These are phyloP conservation scores for Scheffersomyces lignosus DNA, from an alignment of 805 yeast genomes.

Conservation along the genomic window DNA sequence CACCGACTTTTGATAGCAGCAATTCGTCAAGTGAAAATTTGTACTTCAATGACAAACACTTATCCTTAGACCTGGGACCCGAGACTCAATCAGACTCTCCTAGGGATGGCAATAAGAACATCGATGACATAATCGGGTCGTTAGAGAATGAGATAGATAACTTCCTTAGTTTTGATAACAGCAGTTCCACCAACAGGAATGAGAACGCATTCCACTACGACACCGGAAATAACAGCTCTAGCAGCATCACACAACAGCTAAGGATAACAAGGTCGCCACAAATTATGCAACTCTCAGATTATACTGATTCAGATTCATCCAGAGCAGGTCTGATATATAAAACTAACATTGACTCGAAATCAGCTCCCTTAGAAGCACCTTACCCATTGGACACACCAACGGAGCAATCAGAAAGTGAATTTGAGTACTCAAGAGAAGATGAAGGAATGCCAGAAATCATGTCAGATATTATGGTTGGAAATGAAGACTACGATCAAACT, in stretches of 20 bases:
- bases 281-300: not conserved
- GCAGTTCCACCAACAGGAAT: not conserved
- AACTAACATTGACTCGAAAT: too few species aligned
- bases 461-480: too few species aligned
- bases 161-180: conserved; percentile 7
- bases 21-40: conserved; percentile 5
- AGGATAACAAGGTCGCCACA: not conserved
- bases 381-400: too few species aligned
- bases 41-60: conserved; percentile 3
- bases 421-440: too few species aligned
- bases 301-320: too few species aligned
- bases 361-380: too few species aligned
- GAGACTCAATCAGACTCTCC: not conserved
- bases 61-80: too few species aligned
- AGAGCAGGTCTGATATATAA: too few species aligned
- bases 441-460: too few species aligned
- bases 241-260: not conserved
- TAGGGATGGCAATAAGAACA: conserved; percentile 2
- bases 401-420: too few species aligned
- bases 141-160: conserved; percentile 24
- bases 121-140: conserved; percentile 23
- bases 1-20: conserved; percentile 2
- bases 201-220: not conserved
- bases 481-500: too few species aligned
- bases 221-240: not conserved